Conservation (phyloP, 768 basidiomycete genomes). For the Phanerochaete sordida region DNA sequence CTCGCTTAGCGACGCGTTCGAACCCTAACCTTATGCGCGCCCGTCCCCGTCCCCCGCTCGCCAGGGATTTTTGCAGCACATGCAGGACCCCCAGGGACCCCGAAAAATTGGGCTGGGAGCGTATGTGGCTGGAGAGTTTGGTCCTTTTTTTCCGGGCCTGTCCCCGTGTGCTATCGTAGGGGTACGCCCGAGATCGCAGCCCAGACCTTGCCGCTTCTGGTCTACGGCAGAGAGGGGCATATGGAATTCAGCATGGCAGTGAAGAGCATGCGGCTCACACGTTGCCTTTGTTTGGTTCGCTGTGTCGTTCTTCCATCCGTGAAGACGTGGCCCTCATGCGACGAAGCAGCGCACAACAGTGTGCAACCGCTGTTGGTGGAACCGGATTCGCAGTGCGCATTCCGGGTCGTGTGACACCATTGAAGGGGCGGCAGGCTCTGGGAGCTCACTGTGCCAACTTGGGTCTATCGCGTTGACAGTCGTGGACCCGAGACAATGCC, state of each 20-base stretch:
- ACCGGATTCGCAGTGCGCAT: no score
- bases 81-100: background rate
- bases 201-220: background rate
- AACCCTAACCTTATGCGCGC: background rate
- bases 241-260: background rate
- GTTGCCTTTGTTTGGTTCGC: background rate
- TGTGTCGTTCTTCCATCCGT: background rate
- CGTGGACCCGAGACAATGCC: background rate
- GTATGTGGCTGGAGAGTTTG: background rate
- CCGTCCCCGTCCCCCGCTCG: background rate
- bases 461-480: background rate
- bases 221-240: background rate
- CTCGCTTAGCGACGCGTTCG: background rate
- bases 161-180: background rate
- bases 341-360: background rate
- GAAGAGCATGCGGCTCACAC: background rate
- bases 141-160: background rate
- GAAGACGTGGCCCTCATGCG: background rate
- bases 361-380: background rate
- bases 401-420: background rate
- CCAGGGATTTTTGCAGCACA: background rate
- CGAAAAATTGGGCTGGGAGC: background rate
- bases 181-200: background rate
- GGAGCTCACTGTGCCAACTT: background rate
- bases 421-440: background rate